These are phyloP conservation scores for Termitomyces sp. DNA, from an alignment of 768 basidiomycete genomes.

Conservation along the genomic window DNA sequence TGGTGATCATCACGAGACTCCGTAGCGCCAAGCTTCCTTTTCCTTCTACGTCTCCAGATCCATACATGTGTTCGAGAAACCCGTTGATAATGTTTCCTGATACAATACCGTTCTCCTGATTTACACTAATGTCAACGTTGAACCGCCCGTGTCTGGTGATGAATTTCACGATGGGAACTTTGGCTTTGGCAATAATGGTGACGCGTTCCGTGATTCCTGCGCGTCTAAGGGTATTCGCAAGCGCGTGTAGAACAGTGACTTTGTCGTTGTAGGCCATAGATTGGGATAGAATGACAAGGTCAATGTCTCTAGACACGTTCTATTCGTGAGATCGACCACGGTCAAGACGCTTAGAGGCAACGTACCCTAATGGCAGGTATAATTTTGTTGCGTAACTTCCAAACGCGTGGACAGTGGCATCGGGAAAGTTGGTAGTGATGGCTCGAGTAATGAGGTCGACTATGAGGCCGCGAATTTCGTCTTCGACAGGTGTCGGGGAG, in stretches of 20 bases:
- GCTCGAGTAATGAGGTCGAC: conserved; percentile 67
- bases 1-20: conserved; percentile 82
- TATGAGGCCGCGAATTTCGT: conserved; percentile 75
- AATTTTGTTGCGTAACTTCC: conserved; percentile 92
- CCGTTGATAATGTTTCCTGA: conserved; percentile 79
- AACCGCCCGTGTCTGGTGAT: conserved; percentile 76
- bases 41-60: conserved; percentile 9
- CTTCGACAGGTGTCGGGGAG: conserved; percentile 80
- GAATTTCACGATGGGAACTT: conserved; percentile 97
- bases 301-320: conserved; percentile 71
- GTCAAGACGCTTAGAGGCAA: conserved; percentile 6
- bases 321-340: conserved; percentile 14
- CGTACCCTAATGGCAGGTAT: conserved; percentile 90
- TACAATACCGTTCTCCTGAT: conserved; percentile 81
- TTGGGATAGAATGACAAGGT: conserved; percentile 83
- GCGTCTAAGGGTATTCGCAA: conserved; percentile 76
- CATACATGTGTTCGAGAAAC: conserved; percentile 64
- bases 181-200: conserved; percentile 88
- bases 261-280: conserved; percentile 71
- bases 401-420: conserved; percentile 82
- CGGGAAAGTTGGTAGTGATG: conserved; percentile 64
- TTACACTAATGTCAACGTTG: conserved; percentile 91
- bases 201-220: conserved; percentile 72
- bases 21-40: conserved; percentile 64
- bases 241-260: conserved; percentile 64